A percentile compares a stretch with the other conserved stretches of the same genome.
Conservation (phyloP, 2,329 filamentous ascomycete species). For the Monosporascus sp. region DNA sequence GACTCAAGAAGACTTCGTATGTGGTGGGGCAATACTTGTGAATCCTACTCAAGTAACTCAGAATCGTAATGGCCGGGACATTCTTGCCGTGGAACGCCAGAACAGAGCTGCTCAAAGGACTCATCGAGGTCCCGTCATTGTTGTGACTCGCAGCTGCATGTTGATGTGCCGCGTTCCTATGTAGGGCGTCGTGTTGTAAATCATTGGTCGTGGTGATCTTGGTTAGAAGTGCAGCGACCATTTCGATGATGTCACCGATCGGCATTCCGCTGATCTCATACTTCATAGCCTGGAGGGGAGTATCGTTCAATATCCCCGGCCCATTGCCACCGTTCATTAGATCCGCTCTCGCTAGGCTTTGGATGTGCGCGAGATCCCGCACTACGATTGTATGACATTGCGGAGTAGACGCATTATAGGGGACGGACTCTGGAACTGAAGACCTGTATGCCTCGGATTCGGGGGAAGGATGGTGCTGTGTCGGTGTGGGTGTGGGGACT, state of each 20-base stretch:
- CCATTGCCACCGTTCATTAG: conserved; percentile 49
- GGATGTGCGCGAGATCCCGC: conserved; percentile 85
- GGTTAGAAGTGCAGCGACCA: conserved; percentile 93
- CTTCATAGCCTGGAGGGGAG: conserved; percentile 52
- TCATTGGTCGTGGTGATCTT: conserved; percentile 98
- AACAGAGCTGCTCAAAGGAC: conserved; percentile 59
- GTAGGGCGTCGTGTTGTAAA: conserved; percentile 83
- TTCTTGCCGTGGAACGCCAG: conserved; percentile 98
- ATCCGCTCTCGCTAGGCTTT: conserved; percentile 79
- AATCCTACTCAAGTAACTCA: conserved; percentile 92
- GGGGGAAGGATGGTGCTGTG: conserved; percentile 25
- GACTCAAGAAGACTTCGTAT: conserved; percentile 92
- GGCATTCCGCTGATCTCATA: conserved; percentile 99
- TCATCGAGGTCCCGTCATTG: conserved; percentile 52
- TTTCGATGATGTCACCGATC: conserved; percentile 94
- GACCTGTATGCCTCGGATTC: conserved; percentile 21
- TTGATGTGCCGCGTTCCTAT: conserved; percentile 61
- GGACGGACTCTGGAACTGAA: conserved; percentile 19
- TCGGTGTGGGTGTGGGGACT: conserved; percentile 17
- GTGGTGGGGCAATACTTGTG: conserved; percentile 99
- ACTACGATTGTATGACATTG: conserved; percentile 65
- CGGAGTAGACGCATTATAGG: conserved; percentile 31
- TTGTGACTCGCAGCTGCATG: conserved; percentile 44
- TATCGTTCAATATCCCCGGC: conserved; percentile 45
- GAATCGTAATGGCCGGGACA: conserved; percentile 91